Conservation (phyloP, 2,329 filamentous ascomycete genomes). For the Trichoderma koningiopsis region DNA sequence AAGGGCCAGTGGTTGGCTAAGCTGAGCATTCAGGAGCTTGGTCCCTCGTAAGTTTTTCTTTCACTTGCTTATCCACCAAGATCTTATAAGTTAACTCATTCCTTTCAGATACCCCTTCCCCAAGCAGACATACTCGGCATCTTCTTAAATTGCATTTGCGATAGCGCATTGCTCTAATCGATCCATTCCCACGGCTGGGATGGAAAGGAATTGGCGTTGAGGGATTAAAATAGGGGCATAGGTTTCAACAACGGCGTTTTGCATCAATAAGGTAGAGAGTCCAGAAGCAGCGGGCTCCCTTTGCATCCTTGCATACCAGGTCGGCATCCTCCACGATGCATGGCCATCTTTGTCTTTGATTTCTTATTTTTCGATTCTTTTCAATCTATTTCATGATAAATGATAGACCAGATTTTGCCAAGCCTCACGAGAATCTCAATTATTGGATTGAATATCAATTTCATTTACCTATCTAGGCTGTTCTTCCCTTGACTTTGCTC, state of each 20-base stretch:
- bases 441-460: conserved; percentile 24
- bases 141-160: conserved; percentile 37
- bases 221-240: conserved; percentile 41
- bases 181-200: conserved; percentile 29
- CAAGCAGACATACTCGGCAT: conserved; percentile 71
- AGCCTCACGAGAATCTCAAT: background rate
- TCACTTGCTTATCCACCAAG: background rate
- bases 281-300: conserved; percentile 33
- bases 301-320: conserved; percentile 41
- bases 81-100: conserved; percentile 9
- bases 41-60: conserved; percentile 77
- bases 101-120: conserved; percentile 72
- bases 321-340: conserved; percentile 49
- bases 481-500: background rate
- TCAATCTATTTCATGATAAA: conserved; percentile 18
- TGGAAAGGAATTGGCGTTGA: conserved; percentile 46
- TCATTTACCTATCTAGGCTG: background rate
- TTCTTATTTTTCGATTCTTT: conserved; percentile 4
- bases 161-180: conserved; percentile 33
- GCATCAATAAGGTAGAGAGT: conserved; percentile 38
- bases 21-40: conserved; percentile 91
- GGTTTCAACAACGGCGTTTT: conserved; percentile 60
- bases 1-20: conserved; percentile 96
- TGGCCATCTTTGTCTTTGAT: conserved; percentile 22
- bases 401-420: conserved; percentile 15